Evolutionary conservation across 106 monocot genomes (phyloP), one percentile per base, ranked within the genome.

Genomic region (Iris macrosiphon): DNA sequence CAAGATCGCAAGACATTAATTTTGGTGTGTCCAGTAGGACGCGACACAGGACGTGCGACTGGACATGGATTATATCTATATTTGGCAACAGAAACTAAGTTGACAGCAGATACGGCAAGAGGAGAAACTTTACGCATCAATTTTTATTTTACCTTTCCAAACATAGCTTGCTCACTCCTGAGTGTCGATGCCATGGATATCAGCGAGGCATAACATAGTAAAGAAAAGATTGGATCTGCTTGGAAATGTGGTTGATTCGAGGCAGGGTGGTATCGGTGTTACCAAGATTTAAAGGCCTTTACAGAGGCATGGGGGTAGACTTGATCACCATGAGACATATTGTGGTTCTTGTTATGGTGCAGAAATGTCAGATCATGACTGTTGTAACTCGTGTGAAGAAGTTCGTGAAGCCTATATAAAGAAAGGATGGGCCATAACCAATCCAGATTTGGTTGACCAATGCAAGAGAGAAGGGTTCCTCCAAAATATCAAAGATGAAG

Each of bases 361-460:
- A 34, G 72, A 78, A 72, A 30, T 90, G 96, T 74, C 80, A 11
- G 90, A 86, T 61, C 68, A 98, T 28, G 80, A 91, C n/a, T 98
- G 96, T 52, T 98, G 96, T 78, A 98, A 98, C 65, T 83, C 82
- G 4, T 98, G 96, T 71, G 96, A 98, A 78, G 96, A 98, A 70
- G 96, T 98, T 42, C 85, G 86, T 57, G 90, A 90, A 60, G 96
- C 96, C 61, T 98, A 98, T 67, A 65, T 66, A 67, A 90, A 80
- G 74, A 98, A 98, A 75, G 89, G 89, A 55, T 98, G 96, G 96
- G 96, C 79, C 14, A 12, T 98, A 39, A 62, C 87, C 30, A 80
- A 98, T 61, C 72, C 79, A 60, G 96, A 98, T 44, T 32, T 78
- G 53, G 83, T 98, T 70, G 96, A 98, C 62, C 96, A 98, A 90